phyloP scores from a whole-genome alignment of 2,329 filamentous ascomycete species.

The Cercospora sp. region DNA sequence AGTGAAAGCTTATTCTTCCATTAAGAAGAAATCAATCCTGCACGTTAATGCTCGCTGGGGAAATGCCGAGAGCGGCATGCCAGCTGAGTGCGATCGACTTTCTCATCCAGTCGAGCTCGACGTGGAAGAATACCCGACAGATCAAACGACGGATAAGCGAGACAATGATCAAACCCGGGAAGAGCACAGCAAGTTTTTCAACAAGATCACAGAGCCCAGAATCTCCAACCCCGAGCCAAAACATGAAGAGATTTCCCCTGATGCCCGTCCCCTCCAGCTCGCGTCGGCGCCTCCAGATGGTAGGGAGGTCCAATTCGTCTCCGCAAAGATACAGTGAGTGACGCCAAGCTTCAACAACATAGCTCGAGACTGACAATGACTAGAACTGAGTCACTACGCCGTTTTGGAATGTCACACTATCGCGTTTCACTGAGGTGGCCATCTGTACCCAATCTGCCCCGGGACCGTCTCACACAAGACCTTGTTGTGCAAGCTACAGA shows the following conservation, averaged over 20 bases:
- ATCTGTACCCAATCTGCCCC: background rate
- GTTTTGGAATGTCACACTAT: background rate
- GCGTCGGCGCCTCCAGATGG: background rate
- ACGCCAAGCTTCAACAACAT: background rate
- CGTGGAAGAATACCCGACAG: background rate
- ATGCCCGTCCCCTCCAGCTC: background rate
- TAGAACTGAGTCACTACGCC: background rate
- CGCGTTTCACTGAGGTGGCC: background rate
- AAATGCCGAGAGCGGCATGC: background rate
- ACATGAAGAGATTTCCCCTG: background rate
- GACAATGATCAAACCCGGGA: background rate
- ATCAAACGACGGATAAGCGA: background rate
- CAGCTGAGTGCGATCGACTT: background rate
- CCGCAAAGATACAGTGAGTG: background rate
- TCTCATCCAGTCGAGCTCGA: background rate
- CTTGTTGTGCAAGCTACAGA: background rate
- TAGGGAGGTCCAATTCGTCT: background rate
- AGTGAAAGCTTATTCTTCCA: background rate
- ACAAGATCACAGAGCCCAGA: background rate
- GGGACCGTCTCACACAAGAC: background rate
- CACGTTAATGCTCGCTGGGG: background rate
- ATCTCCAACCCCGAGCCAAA: background rate
- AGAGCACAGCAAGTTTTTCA: background rate
- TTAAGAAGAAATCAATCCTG: background rate
- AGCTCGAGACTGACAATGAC: background rate